A percentile compares a stretch with the other conserved stretches of the same genome.
Evolutionary conservation across 306 rosid species (phyloP).

Genomic region (Lathyrus aphaca): DNA sequence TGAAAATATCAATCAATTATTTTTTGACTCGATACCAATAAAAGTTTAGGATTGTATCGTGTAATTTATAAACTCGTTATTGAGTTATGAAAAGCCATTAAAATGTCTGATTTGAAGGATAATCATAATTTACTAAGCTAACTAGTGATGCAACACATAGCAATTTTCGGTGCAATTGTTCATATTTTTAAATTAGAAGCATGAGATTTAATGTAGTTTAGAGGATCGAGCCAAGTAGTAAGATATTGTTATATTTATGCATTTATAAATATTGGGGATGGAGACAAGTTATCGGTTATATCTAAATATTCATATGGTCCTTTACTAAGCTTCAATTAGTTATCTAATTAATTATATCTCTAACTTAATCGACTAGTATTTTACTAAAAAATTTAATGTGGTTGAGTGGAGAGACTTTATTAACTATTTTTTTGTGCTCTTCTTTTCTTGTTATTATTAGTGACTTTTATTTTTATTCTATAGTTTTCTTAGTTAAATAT

Average conservation of each 20-base stretch:
- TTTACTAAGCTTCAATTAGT: too few species aligned
- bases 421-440: too few species aligned
- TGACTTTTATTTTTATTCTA: too few species aligned
- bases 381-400: too few species aligned
- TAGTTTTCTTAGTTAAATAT: too few species aligned
- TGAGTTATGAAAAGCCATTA: background rate
- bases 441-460: too few species aligned
- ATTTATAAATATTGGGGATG: conserved; percentile 6
- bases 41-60: background rate
- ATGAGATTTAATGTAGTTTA: too few species aligned
- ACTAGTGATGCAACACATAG: conserved; percentile 3
- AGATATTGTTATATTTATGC: background rate
- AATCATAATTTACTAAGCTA: background rate
- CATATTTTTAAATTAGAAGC: background rate
- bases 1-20: background rate
- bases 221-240: background rate
- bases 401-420: too few species aligned
- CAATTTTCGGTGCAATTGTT: background rate
- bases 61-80: background rate
- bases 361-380: too few species aligned
- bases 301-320: too few species aligned
- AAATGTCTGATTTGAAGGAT: background rate
- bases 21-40: background rate
- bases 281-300: background rate
- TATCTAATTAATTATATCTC: too few species aligned